Conservation (phyloP, 306 rosid species). For the Lotus japonicus region DNA sequence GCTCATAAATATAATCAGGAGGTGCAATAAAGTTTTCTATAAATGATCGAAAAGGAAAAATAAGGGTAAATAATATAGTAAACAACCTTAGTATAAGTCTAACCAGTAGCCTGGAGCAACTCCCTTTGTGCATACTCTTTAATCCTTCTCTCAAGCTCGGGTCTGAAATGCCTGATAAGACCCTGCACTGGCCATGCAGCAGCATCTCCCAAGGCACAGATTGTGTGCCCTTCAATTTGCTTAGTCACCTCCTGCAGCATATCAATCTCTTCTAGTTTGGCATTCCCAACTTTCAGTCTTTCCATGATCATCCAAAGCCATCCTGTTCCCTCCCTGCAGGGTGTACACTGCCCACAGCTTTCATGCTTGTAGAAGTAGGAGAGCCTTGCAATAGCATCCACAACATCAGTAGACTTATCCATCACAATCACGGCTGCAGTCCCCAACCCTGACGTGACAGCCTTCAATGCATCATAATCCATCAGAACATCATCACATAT, state of each 20-base stretch:
- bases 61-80: not conserved
- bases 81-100: conserved; percentile 41
- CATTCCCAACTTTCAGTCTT: conserved; percentile 95
- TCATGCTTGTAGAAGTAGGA: conserved; percentile 99
- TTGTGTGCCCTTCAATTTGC: conserved; percentile 98
- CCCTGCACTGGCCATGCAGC: conserved; percentile 99
- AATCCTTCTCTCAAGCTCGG: conserved; percentile 97
- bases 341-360: conserved; percentile 99
- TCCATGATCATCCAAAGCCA: conserved; percentile 99
- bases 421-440: conserved; percentile 99
- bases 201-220: conserved; percentile 97
- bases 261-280: conserved; percentile 94
- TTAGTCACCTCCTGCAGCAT: conserved; percentile 98
- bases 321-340: conserved; percentile 98
- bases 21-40: not conserved
- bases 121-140: conserved; percentile 83
- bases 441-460: conserved; percentile 81
- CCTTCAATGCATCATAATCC: conserved; percentile 97
- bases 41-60: not conserved
- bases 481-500: conserved; percentile 87
- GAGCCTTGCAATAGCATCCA: conserved; percentile 97
- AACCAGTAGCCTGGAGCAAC: conserved; percentile 80
- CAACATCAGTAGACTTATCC: conserved; percentile 96
- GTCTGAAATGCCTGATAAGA: conserved; percentile 95
- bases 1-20: conserved; percentile 2